Percentiles rank a stretch among this genome's conserved stretches.
Evolutionary conservation across 108 stramenopile species (phyloP).

Genomic region (Bacterosira constricta): DNA sequence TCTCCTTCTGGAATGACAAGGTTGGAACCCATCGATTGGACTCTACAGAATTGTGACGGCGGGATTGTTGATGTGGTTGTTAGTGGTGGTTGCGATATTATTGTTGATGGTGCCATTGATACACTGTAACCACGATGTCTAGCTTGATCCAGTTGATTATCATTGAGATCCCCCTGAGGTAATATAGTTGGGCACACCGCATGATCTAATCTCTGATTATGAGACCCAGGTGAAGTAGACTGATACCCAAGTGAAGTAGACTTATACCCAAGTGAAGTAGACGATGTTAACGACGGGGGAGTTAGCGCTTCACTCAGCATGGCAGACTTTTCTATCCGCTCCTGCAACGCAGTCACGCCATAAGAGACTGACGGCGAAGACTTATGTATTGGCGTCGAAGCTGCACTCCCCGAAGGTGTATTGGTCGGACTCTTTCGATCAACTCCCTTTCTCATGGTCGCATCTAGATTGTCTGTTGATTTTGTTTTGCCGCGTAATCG

Average conservation of each 20-base stretch:
- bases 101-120: background rate
- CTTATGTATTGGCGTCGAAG: background rate
- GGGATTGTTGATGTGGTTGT: background rate
- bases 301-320: background rate
- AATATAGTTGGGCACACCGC: too few species aligned
- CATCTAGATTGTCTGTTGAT: constrained; percentile 35
- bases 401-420: constrained; percentile 18
- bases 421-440: constrained; percentile 39
- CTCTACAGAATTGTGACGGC: constrained; percentile 17
- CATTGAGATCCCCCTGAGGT: background rate
- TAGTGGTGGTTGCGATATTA: background rate
- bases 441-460: constrained; percentile 34
- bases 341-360: constrained; percentile 5
- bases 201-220: too few species aligned
- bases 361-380: background rate
- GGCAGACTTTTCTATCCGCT: constrained; percentile 2
- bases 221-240: background rate
- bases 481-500: constrained; percentile 31
- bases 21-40: constrained; percentile 24
- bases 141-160: constrained; percentile 5
- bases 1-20: constrained; percentile 34
- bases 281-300: background rate
- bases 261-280: background rate
- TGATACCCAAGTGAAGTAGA: background rate
- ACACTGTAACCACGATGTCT: constrained; percentile 6